A percentile compares a stretch with the other conserved stretches of the same genome.
Evolutionary conservation across 73 alveolate species (phyloP).

Genomic region (Paramecium primaurelia): DNA sequence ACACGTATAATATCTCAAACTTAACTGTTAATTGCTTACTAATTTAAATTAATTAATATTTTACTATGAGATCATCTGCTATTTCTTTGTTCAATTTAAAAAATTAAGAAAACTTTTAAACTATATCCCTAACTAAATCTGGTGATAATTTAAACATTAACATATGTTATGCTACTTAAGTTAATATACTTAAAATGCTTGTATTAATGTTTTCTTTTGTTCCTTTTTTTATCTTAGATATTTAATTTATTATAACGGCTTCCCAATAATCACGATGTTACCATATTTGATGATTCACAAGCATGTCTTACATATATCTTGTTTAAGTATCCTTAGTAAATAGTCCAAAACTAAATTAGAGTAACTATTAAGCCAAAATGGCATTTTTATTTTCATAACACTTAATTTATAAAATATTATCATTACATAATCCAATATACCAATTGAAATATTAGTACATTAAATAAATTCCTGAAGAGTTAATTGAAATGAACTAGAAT

Average conservation of each 20-base stretch:
- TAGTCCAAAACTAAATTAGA: slow-evolving; percentile 19
- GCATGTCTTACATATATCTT: slow-evolving; percentile 11
- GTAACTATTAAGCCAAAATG: neutral
- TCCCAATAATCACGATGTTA: slow-evolving; percentile 40
- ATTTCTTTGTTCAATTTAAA: slow-evolving; percentile 32
- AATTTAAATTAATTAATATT: neutral
- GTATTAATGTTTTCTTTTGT: neutral
- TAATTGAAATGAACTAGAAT: neutral
- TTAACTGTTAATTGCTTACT: neutral
- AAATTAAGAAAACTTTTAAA: neutral
- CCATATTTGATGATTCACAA: slow-evolving; percentile 21
- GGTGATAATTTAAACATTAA: neutral
- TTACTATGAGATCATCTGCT: neutral
- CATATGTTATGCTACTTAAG: slow-evolving; percentile 14
- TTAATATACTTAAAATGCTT: neutral
- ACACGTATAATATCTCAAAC: neutral
- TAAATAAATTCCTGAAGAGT: neutral
- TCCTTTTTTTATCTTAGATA: neutral
- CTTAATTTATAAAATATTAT: neutral
- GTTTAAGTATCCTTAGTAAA: neutral
- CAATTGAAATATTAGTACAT: neutral
- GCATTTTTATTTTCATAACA: neutral
- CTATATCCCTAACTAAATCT: slow-evolving; percentile 25
- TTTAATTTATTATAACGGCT: neutral
- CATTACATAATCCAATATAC: slow-evolving; percentile 1